Base-by-base conservation (phyloP, 202 grass and related monocot species). In the Saccharum hybrid region DNA sequence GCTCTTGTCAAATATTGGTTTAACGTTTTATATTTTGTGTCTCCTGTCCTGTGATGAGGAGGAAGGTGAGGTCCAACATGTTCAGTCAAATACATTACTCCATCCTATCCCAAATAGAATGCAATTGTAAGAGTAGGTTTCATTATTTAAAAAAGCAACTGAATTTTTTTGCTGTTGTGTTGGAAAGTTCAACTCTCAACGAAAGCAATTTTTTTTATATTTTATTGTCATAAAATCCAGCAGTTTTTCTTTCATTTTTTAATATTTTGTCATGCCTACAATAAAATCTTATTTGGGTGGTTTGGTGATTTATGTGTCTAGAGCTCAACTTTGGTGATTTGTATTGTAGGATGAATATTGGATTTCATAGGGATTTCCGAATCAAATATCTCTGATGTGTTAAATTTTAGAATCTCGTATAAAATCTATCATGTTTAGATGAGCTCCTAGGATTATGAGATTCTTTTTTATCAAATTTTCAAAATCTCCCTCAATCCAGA, bases 171-270 rank as follows among this genome's bases (percentile, higher is more conserved):
- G n/a, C n/a, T n/a, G n/a, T n/a, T n/a, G n/a, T n/a, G n/a, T n/a
- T n/a, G n/a, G n/a, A n/a, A n/a, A n/a, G n/a, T 37, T 6, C 0
- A 7, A 97, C 87, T 92, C 94, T 94, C 87, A 92, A 90, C 40
- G 76, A 94, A 88, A 94, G 89, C 94, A 8, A 33, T 33, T 33
- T 33, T 33, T 33, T 33, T 33, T 33, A 33, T 33, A 33, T 33
- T 33, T 33, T 33, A 33, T 33, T 33, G 31, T 33, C 31, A 33
- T 33, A 33, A 33, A 33, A 33, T 33, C 31, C 31, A 7, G 1
- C 38, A 39, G 0, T n/a, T 8, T 39, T 33, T 33, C 31, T 33
- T 33, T 33, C 31, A 33, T 33, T 33, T 31, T 33, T 33, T 33
- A 4, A 33, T 36, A 48, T 9, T 21, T 57, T 57, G 19, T 8